Base-by-base conservation (phyloP, 148 eudicot species). In the Rhododendron kiyosumense region DNA sequence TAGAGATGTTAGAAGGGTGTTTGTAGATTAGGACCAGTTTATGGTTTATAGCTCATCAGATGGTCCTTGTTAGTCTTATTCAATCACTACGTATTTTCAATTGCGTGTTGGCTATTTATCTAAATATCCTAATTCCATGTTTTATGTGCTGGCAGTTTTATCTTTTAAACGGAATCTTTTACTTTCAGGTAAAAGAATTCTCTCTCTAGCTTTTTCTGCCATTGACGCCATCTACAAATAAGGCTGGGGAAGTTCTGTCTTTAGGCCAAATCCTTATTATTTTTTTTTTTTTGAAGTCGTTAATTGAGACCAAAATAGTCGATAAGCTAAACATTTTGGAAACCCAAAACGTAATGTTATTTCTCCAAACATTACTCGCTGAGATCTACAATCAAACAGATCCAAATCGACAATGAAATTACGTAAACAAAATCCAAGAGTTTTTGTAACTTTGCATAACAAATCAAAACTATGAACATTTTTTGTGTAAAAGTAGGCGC, bases 321-420 rank as follows among this genome's bases (percentile, higher is more conserved):
- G 63, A 57, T 20, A 63, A n/a, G 11, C 69, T 3, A 63, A 24
- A 7, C 12, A 3, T 24, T 61, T 22, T 22, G 26, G 11, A 61
- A 24, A 59, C 9, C 65, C 5, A 20, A 5, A 17, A 20, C 8
- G 65, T 59, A 59, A 59, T 22, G 26, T 22, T 61, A 57, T 18
- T 17, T 57, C 63, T 59, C 65, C n/a, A 22, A 59, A 6, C n/a
- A 18, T 59, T 20, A 59, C 2, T 59, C n/a, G 0, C 20, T 18
- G 85, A 88, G 65, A 89, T 79, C 45, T 41, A 41, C 45, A 5
- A 41, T 41, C 5, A 41, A 41, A 41, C 45, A 41, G 45, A 41
- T 41, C 45, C 45, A 41, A 5, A 41, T 41, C 45, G 45, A 41
- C 45, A 7, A 41, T 41, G 43, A 41, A 6, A 41, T 41, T 41